Base-by-base conservation (phyloP, 2,329 filamentous ascomycete species). In the Colletotrichum melonis region DNA sequence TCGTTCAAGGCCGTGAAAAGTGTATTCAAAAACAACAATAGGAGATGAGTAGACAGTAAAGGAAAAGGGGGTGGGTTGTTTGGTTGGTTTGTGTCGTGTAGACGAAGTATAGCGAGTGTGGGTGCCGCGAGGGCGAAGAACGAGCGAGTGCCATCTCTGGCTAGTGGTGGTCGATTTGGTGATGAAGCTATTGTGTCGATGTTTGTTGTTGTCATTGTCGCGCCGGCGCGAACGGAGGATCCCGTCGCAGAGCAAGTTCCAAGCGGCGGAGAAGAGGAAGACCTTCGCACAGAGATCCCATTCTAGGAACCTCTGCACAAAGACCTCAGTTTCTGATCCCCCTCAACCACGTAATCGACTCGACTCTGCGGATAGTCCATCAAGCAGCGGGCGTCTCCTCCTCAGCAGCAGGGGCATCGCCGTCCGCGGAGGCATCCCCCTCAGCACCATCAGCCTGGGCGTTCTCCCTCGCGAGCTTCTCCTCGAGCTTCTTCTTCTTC, bases 401-500 rank as follows among this genome's bases (percentile, higher is more conserved):
- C 63, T 65, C 63, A 24, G 52, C 24, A 11, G 67, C 60, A 35
- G 66, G 66, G 24, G 66, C 32, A 14, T 63, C 52, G 4, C 56
- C 67, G 8, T 42, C 69, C 16, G 65, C 65, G 9, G 65, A 28
- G 19, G 65, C 46, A 11, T 64, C 56, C 1, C 65, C 71, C 3
- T 65, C 67, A 6, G 63, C 69, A 5, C 56, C 69, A 11, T 67
- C 72, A 12, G 72, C 64, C 24, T 57, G 54, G n/a, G 63, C 73
- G 58, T 26, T 62, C 73, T 78, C 78, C 64, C 70, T 76, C n/a
- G 76, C 78, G 63, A 80, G 71, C 73, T 76, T 77, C 77, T 82
- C 80, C 72, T 83, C 81, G 22, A 84, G 77, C 76, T 77, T 80
- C 75, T 78, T 80, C 77, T 79, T 80, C 80, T 80, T 79, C 76